phyloP scores from a whole-genome alignment of 805 yeast genomes.

The Pichia deserticola region DNA sequence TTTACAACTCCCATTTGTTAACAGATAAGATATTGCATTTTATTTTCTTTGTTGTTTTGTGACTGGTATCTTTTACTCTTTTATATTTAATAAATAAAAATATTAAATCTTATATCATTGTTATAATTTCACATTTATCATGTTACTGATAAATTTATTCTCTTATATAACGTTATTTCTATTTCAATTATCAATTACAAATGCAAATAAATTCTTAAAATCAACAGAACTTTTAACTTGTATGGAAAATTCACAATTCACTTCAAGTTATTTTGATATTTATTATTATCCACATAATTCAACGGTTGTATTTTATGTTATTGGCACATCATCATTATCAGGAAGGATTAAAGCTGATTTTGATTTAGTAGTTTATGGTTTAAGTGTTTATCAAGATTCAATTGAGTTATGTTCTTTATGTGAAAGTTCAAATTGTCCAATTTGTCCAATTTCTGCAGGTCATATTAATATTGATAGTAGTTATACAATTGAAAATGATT shows the following conservation, averaged over 20 bases:
- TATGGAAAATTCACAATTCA: conserved; percentile 81
- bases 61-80: too few relatives aligned
- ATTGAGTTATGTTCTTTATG: conserved; percentile 59
- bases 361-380: conserved; percentile 72
- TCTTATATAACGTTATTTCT: background rate
- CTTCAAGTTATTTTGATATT: conserved; percentile 80
- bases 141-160: too few relatives aligned
- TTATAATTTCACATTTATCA: too few relatives aligned
- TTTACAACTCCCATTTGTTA: too few relatives aligned
- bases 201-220: conserved; percentile 18
- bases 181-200: background rate
- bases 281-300: conserved; percentile 57
- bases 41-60: too few relatives aligned
- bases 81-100: too few relatives aligned
- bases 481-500: conserved; percentile 34
- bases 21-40: too few relatives aligned
- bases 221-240: conserved; percentile 75
- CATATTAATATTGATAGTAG: conserved; percentile 58
- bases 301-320: conserved; percentile 57
- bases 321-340: conserved; percentile 72
- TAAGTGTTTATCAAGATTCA: conserved; percentile 47
- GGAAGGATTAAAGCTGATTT: conserved; percentile 63
- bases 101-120: too few relatives aligned
- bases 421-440: conserved; percentile 63
- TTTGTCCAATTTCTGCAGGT: conserved; percentile 86